Base-by-base conservation (phyloP, 1,284 basidiomycete species). In the Grifola frondosa region DNA sequence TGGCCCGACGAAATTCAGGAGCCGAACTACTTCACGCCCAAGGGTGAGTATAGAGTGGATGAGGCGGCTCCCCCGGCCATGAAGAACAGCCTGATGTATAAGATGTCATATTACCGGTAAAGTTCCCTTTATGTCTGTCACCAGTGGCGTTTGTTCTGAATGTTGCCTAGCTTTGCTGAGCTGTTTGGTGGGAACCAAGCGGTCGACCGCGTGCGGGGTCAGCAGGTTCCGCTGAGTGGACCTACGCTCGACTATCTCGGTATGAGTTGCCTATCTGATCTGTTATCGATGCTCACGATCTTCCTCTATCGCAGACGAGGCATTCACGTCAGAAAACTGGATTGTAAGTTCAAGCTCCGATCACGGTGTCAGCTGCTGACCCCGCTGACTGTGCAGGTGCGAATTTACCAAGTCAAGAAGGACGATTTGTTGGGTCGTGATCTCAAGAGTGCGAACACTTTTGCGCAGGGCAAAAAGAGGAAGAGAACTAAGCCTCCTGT, bases 1-100 rank as follows among this genome's bases (percentile, higher is more conserved):
- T 99, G 97, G 97, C 97, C 97, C 1, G 92, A 98, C 39, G 97
- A 99, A 68, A 91, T 99, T 48, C 87, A 90, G 61, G 97, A 99
- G 69, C 77, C 83, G 23, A 88, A 90, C 62, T 99, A 91, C 75
- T 99, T 99, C 69, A 98, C 89, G 0, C 73, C 83, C n/a, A 73
- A 84, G 10, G 97, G 97, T 33, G 94, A 99, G 64, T 99, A 98
- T 71, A 84, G 85, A 53, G 78, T 99, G 36, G 97, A 98, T 62
- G 92, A 92, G 30, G 71, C 75, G 37, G 97, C 97, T 36, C 82
- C 86, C 0, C 70, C 80, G 6, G 74, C 93, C n/a, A 99, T 99
- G 97, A 90, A 78, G 70, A 88, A 98, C 60, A 91, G 91, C 60
- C 70, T 97, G 68, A 94, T 98, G 93, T 97, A 97, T 73, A 97